Base-by-base conservation (phyloP, 441 rosid genomes). In the Macaranga tanarius region DNA sequence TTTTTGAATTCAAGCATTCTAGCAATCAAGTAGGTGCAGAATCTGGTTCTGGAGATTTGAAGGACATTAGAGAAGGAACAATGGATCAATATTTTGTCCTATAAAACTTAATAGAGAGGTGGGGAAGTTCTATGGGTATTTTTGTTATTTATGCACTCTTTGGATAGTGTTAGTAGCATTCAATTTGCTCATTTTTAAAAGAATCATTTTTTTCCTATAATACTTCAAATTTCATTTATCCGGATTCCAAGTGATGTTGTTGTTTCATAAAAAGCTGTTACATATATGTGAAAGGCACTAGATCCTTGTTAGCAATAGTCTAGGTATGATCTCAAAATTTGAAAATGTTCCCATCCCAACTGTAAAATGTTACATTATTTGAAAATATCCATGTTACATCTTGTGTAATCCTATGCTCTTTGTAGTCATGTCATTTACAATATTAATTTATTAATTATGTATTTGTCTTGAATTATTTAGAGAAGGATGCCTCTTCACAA, bases 51-150 rank as follows among this genome's bases (percentile, higher is more conserved):
- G 86, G 70, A 69, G 84, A 77, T 71, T 19, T 79, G 60, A 79
- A 76, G 67, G 62, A 77, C 71, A 56, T 19, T 57, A 70, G 59
- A 47, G 87, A 79, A 67, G 83, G 57, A 85, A 82, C 75, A 67
- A 44, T 73, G 40, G 83, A 83, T 69, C 89, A 82, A 55, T 92
- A 88, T 77, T 55, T 81, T 48, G 99, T 95, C 72, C 99, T 97
- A 2, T 61, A 66, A 50, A 88, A 79, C 81, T 84, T 92, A 83
- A 85, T 90, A 51, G 99, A 91, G 76, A 89, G 97, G 79, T 95
- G 97, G 99, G 96, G 97, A 83, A 83, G 86, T 82, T 97, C 94
- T 19, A 95, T 95, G 97, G 97, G 98, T 90, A 93, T 87, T 89
- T 88, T 84, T 76, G 52, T 75, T 54, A 9, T 77, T 67, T 71